Evolutionary conservation across 352 stramenopile species (phyloP).

Genomic region (Pythium utonaiense): DNA sequence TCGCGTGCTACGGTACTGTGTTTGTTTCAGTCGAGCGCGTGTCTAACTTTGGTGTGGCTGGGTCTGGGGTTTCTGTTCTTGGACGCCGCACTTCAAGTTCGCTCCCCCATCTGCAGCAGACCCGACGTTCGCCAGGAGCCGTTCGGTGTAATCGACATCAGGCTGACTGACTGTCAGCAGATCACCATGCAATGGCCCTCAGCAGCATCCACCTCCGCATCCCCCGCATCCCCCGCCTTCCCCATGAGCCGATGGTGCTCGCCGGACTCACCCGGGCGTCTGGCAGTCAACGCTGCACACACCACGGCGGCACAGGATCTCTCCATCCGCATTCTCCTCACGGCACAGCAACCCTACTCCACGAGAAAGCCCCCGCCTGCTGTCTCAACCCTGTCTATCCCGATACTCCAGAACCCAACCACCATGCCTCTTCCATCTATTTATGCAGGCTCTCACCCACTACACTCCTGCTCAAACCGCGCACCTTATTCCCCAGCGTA

Average conservation of each 20-base stretch:
- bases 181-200: not conserved
- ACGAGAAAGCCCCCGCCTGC: slow-evolving; percentile 7
- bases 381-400: not conserved
- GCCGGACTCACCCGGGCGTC: not conserved
- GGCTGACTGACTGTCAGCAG: too few species aligned
- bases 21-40: too few species aligned
- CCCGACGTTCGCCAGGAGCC: too few species aligned
- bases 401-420: not conserved
- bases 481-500: not conserved
- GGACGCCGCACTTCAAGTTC: not conserved
- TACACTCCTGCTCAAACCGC: too few species aligned
- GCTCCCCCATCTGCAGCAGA: too few species aligned
- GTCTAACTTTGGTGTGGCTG: not conserved
- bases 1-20: too few species aligned
- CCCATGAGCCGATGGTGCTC: not conserved
- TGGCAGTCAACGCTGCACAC: too few species aligned
- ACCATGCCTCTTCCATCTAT: not conserved
- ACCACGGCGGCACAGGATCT: too few species aligned
- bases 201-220: too few species aligned
- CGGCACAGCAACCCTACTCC: slow-evolving; percentile 15
- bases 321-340: not conserved
- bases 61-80: not conserved
- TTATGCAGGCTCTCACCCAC: not conserved
- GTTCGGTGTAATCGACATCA: too few species aligned
- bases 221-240: too few species aligned